Percentiles rank a stretch among this genome's conserved stretches.
Conservation (phyloP, 352 stramenopile genomes). For the Peronosclerospora sorghi region DNA sequence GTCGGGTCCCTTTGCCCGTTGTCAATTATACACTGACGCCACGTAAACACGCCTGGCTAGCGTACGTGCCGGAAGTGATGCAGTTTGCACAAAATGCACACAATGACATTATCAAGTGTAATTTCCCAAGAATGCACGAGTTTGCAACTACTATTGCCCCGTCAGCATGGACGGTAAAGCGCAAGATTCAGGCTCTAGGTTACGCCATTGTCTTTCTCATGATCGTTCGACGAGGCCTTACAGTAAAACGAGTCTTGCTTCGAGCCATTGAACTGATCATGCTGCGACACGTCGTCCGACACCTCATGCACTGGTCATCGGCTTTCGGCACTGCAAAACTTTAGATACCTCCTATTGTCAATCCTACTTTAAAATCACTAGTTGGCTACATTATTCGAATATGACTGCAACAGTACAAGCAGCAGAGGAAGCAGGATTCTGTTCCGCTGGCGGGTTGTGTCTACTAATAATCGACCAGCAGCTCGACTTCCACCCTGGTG, state of each 20-base stretch:
- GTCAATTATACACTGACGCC: conserved; percentile 50
- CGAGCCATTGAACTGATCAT: conserved; percentile 46
- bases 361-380: not conserved
- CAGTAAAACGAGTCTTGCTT: conserved; percentile 36
- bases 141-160: conserved; percentile 24
- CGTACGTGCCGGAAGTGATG: conserved; percentile 40
- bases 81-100: conserved; percentile 39
- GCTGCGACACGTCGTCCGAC: conserved; percentile 41
- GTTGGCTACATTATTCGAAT: conserved; percentile 1
- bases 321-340: conserved; percentile 19
- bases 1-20: conserved; percentile 44
- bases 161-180: conserved; percentile 25
- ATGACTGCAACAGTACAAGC: conserved; percentile 24
- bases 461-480: conserved; percentile 94
- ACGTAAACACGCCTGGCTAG: conserved; percentile 31
- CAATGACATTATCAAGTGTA: conserved; percentile 44
- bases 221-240: conserved; percentile 36
- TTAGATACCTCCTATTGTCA: conserved; percentile 9
- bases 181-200: conserved; percentile 33
- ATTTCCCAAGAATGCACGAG: conserved; percentile 35
- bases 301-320: conserved; percentile 26
- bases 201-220: conserved; percentile 49
- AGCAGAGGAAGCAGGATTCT: conserved; percentile 25
- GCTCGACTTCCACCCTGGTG: conserved; percentile 92
- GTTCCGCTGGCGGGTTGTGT: conserved; percentile 36